Evolutionary conservation across 441 rosid genomes (phyloP).

Genomic region (Populus hybrid): DNA sequence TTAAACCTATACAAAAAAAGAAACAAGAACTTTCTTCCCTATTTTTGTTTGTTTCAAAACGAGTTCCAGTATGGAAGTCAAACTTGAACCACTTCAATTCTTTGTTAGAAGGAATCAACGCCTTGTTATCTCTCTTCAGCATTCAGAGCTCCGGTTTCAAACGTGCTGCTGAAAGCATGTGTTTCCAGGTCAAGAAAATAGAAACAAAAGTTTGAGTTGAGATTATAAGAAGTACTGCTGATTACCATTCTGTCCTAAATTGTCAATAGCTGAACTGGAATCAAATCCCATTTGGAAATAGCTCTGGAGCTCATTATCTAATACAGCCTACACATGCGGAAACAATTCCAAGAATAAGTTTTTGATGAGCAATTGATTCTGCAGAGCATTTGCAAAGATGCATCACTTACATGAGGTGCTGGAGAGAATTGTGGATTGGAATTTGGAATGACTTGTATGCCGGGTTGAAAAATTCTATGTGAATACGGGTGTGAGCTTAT

Average conservation of each 20-base stretch:
- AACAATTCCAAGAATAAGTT: not conserved
- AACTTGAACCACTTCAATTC: constrained; percentile 25
- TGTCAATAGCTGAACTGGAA: constrained; percentile 48
- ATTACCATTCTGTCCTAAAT: constrained; percentile 60
- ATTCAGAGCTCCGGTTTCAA: constrained; percentile 63
- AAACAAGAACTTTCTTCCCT: constrained; percentile 12
- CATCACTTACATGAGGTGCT: constrained; percentile 49
- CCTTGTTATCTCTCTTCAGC: constrained; percentile 17
- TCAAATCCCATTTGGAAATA: constrained; percentile 68
- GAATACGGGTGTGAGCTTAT: constrained; percentile 41
- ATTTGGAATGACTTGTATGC: constrained; percentile 43
- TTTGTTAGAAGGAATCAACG: constrained; percentile 23
- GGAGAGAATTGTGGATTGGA: constrained; percentile 52
- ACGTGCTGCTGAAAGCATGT: constrained; percentile 37
- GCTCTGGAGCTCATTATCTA: constrained; percentile 68
- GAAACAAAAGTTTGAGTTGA: not conserved
- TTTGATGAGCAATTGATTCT: not conserved
- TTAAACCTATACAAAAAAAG: constrained; percentile 45
- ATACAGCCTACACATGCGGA: constrained; percentile 31
- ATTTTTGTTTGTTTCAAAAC: constrained; percentile 11
- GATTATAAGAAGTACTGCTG: constrained; percentile 4
- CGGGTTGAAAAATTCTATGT: constrained; percentile 40
- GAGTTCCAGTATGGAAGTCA: constrained; percentile 29
- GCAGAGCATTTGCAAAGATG: not conserved
- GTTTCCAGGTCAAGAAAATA: constrained; percentile 4